Conservation (phyloP, 805 yeast species). For the Wickerhamomyces xylosicus region DNA sequence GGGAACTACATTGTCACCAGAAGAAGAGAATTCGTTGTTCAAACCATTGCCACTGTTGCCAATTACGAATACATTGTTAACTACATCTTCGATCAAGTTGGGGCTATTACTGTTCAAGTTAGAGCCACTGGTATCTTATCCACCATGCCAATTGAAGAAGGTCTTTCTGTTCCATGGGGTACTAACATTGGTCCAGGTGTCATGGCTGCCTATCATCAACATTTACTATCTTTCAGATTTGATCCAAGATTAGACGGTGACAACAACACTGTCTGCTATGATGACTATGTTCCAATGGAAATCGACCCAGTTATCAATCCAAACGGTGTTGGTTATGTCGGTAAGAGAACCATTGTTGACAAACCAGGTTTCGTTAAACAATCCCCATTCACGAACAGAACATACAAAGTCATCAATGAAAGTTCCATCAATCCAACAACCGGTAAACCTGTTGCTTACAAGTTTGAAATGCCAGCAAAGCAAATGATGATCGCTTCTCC, state of each 20-base stretch:
- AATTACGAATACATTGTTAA: constrained; percentile 74
- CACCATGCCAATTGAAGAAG: constrained; percentile 72
- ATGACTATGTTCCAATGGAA: constrained; percentile 57
- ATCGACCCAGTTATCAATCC: constrained; percentile 42
- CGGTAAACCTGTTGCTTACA: constrained; percentile 67
- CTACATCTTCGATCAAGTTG: constrained; percentile 66
- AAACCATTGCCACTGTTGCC: constrained; percentile 77
- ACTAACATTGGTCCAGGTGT: constrained; percentile 72
- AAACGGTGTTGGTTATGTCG: constrained; percentile 58
- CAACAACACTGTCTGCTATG: constrained; percentile 54
- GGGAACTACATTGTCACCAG: constrained; percentile 54
- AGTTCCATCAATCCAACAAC: constrained; percentile 58
- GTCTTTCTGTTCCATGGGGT: constrained; percentile 54
- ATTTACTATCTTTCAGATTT: constrained; percentile 66
- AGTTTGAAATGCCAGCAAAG: constrained; percentile 61
- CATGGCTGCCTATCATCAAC: constrained; percentile 81
- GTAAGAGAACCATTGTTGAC: constrained; percentile 55
- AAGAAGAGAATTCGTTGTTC: constrained; percentile 70
- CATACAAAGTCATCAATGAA: constrained; percentile 69
- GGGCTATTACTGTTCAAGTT: constrained; percentile 66
- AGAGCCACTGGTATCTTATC: constrained; percentile 84
- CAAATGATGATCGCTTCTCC: constrained; percentile 64
- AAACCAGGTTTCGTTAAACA: constrained; percentile 65
- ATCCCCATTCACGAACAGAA: constrained; percentile 66
- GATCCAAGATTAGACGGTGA: constrained; percentile 78